Evolutionary conservation across 2,329 filamentous ascomycete species (phyloP), one percentile per base, ranked within the genome.

Genomic region (Nemania sp.): DNA sequence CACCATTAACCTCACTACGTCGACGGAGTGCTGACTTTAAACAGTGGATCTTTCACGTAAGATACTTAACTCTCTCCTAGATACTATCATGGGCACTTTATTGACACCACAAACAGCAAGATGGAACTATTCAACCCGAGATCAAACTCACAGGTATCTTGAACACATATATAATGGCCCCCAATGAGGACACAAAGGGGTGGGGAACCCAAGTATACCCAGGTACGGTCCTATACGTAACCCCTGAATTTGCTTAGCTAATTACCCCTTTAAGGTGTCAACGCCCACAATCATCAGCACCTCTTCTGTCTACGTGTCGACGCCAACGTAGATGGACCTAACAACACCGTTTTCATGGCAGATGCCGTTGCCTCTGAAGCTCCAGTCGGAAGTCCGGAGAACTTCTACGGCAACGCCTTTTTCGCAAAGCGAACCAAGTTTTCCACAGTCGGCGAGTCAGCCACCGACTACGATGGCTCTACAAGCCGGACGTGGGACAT

Each of bases 231-330:
- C 24, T 54, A 24, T 41, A 53, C 32, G n/a, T 53, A 32, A n/a
- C 65, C 55, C 62, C 47, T 56, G 38, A 66, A 43, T n/a, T 10
- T 22, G 15, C 53, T n/a, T 49, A 18, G 45, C 71, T 75, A 66
- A 75, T 56, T 64, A 1, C n/a, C 52, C 52, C 61, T 51, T 66
- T 53, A 57, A 75, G 85, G 93, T 47, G 93, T 97, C 76, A 97
- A 97, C 76, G 94, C 94, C 0, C 94, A 97, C 82, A 97, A 97
- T 82, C 94, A 98, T 80, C 94, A 98, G 80, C 94, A 98, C 79
- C 86, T 98, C 35, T 98, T 98, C 87, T 97, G 93, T 77, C 83
- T 98, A 51, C 92, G 94, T 49, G 84, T 97, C 51, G 92, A 98
- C 78, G 88, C 94, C 35, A 96, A 95, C 76, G 88, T 98, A 63